phyloP scores from a whole-genome alignment of 75 land plant genomes.

The Sequoia sempervirens region DNA sequence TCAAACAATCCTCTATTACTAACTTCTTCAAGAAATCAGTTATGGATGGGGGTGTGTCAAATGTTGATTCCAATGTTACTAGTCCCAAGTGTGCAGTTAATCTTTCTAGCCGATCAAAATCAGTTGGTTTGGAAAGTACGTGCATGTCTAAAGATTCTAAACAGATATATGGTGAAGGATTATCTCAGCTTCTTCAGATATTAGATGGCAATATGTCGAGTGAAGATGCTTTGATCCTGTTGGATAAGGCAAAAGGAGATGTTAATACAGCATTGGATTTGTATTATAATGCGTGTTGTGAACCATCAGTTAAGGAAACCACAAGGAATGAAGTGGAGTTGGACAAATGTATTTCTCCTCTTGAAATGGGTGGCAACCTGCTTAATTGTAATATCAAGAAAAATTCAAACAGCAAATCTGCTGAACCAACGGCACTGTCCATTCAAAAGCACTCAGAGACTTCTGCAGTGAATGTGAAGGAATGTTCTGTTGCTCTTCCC shows the following conservation, averaged over 20 bases:
- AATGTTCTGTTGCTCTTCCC: slow-evolving; percentile 42
- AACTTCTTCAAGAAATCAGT: slow-evolving; percentile 39
- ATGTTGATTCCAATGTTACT: not conserved
- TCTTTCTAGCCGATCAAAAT: not conserved
- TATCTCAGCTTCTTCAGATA: slow-evolving; percentile 64
- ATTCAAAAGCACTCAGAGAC: not conserved
- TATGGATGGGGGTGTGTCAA: slow-evolving; percentile 6
- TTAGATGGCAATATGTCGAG: slow-evolving; percentile 43
- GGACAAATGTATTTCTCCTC: not conserved
- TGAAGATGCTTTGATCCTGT: slow-evolving; percentile 38
- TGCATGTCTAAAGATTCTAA: not conserved
- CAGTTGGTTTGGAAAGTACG: not conserved
- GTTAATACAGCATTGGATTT: slow-evolving; percentile 65
- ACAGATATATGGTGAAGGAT: slow-evolving; percentile 20
- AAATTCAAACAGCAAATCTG: not conserved
- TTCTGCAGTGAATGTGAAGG: slow-evolving; percentile 11
- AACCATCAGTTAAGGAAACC: slow-evolving; percentile 1
- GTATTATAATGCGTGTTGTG: slow-evolving; percentile 30
- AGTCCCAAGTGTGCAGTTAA: not conserved
- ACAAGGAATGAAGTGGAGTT: not conserved
- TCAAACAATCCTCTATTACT: slow-evolving; percentile 33
- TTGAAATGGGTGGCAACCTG: not conserved
- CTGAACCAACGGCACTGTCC: not conserved
- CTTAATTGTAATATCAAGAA: not conserved
- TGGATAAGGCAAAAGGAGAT: slow-evolving; percentile 69